phyloP scores from a whole-genome alignment of 331 rosid species.

The Pyrus hybrid region DNA sequence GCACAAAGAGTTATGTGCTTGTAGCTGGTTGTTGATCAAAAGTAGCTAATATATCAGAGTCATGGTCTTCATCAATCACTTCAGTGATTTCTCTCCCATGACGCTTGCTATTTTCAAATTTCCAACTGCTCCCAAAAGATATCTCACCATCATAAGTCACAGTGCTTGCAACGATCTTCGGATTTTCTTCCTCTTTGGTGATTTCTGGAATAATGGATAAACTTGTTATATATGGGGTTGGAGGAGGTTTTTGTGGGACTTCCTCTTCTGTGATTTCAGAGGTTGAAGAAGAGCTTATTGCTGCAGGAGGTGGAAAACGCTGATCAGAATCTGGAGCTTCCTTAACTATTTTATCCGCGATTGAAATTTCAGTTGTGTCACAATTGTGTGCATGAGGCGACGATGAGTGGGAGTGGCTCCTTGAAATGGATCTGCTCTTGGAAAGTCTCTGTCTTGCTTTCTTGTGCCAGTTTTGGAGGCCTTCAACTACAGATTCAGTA shows the following conservation, averaged over 20 bases:
- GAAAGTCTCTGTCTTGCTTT: constrained; percentile 29
- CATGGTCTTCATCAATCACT: constrained; percentile 32
- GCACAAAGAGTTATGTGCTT: not conserved
- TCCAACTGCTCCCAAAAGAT: constrained; percentile 61
- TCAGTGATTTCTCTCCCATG: constrained; percentile 28
- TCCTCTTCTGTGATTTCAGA: constrained; percentile 13
- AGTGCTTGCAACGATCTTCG: constrained; percentile 13
- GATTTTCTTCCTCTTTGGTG: constrained; percentile 12
- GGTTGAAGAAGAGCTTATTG: not conserved
- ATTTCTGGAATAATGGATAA: constrained; percentile 9
- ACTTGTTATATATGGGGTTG: not conserved
- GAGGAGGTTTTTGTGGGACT: not conserved
- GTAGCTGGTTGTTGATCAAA: not conserved
- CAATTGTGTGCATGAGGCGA: not conserved
- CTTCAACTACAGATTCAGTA: constrained; percentile 32
- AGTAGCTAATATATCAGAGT: not conserved
- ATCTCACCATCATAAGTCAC: constrained; percentile 52
- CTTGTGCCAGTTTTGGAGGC: constrained; percentile 50
- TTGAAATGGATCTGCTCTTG: constrained; percentile 8
- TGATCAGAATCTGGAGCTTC: not conserved
- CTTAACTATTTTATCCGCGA: not conserved
- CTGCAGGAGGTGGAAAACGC: not conserved
- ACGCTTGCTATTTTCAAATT: constrained; percentile 23
- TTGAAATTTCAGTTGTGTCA: constrained; percentile 7
- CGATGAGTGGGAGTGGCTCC: not conserved